phyloP scores from a whole-genome alignment of 139 green algal genomes.

The Picochlorum sp. region DNA sequence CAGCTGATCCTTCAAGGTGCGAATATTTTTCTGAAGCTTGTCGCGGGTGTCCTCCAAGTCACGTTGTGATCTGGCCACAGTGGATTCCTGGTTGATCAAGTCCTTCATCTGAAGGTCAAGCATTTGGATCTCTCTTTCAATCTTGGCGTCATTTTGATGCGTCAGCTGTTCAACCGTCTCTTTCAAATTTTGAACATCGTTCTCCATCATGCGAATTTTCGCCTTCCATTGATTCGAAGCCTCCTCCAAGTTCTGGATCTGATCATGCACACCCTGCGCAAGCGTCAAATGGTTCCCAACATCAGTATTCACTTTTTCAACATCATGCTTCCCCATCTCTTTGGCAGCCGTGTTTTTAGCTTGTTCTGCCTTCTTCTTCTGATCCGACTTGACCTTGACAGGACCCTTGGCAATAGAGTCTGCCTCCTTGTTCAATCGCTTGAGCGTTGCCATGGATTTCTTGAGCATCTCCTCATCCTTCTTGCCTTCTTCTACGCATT shows the following conservation, averaged over 20 bases:
- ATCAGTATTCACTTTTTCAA: constrained; percentile 6
- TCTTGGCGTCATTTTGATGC: background rate
- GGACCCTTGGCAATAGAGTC: background rate
- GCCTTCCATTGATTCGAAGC: background rate
- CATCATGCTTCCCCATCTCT: background rate
- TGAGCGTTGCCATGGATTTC: constrained; percentile 4
- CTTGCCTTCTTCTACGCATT: constrained; percentile 17
- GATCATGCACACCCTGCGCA: background rate
- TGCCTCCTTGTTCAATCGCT: constrained; percentile 9
- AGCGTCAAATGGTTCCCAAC: background rate
- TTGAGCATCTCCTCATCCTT: constrained; percentile 4
- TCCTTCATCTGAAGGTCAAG: background rate
- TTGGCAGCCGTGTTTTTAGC: background rate
- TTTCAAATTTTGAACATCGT: background rate
- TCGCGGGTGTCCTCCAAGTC: background rate
- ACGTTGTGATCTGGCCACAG: background rate
- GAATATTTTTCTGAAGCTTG: background rate
- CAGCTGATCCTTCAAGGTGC: background rate
- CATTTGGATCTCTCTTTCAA: background rate
- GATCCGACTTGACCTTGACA: constrained; percentile 5
- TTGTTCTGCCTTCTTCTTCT: constrained; percentile 8
- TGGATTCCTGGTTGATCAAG: background rate
- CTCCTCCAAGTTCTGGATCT: background rate
- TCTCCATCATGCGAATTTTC: background rate
- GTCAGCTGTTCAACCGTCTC: background rate